phyloP scores from a whole-genome alignment of 2,329 filamentous ascomycete genomes.

The Aquanectria penicillioides region DNA sequence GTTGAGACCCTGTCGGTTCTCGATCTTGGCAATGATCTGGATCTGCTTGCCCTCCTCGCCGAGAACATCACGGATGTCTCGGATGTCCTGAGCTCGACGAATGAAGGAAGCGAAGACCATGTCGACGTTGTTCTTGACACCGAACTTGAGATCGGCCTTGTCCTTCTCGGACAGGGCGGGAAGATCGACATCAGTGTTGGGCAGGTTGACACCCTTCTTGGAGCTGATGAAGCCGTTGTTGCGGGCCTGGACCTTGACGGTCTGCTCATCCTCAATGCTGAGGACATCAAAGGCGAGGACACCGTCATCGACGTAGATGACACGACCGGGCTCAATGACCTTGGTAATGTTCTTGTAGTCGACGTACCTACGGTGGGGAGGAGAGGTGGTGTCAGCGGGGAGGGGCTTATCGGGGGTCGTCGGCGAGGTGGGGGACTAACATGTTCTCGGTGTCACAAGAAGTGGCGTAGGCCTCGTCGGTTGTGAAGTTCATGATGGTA shows the following conservation, averaged over 20 bases:
- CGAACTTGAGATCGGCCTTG: constrained; percentile 91
- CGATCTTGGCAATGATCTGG: constrained; percentile 99
- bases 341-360: constrained; percentile 99
- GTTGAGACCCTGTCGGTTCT: constrained; percentile 99
- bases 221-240: constrained; percentile 99
- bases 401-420: constrained; percentile 3
- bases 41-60: constrained; percentile 94
- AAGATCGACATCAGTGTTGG: constrained; percentile 98
- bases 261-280: constrained; percentile 88
- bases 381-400: constrained; percentile 10
- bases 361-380: constrained; percentile 76
- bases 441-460: constrained; percentile 91
- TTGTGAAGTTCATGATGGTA: constrained; percentile 92
- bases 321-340: constrained; percentile 89
- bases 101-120: constrained; percentile 99
- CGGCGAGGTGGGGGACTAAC: constrained; percentile 62
- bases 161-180: constrained; percentile 98
- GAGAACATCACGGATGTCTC: constrained; percentile 88
- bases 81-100: constrained; percentile 91
- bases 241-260: constrained; percentile 83
- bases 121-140: constrained; percentile 98
- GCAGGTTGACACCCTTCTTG: constrained; percentile 98
- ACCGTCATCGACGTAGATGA: constrained; percentile 98
- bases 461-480: constrained; percentile 90
- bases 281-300: constrained; percentile 96